These are phyloP conservation scores for Termitomyces sp. DNA, from an alignment of 768 basidiomycete genomes.

Conservation along the genomic window DNA sequence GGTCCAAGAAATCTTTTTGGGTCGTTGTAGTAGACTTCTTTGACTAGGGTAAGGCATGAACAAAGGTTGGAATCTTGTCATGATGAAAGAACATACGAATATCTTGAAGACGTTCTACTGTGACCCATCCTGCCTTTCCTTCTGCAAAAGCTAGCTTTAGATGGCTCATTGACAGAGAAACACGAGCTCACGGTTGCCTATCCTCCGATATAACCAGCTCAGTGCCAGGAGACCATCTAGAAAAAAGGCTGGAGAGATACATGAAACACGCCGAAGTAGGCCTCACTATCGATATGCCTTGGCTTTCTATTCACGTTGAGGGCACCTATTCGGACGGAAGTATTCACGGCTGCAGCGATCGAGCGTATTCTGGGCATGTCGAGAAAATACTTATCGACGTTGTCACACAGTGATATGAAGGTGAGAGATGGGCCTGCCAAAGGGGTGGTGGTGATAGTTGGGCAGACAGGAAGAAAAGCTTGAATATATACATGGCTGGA, in stretches of 20 bases:
- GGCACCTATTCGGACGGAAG: not conserved
- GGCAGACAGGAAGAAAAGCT: not conserved
- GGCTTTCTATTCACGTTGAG: not conserved
- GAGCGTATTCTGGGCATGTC: not conserved
- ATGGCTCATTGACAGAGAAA: not conserved
- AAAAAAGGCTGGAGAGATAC: not conserved
- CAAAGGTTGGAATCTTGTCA: not conserved
- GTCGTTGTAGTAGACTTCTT: not conserved
- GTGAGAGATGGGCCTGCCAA: not conserved
- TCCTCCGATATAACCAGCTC: not conserved
- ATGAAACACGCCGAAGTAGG: not conserved
- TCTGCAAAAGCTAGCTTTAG: not conserved
- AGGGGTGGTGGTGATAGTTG: not conserved
- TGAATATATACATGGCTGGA: not conserved
- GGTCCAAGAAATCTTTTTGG: not conserved
- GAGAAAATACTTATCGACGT: not conserved
- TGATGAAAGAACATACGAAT: not conserved
- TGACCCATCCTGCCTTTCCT: not conserved
- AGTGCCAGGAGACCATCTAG: not conserved
- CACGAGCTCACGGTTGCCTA: not conserved
- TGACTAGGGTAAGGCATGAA: not conserved
- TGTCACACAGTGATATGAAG: not conserved
- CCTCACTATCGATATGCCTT: not conserved
- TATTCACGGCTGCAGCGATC: not conserved
- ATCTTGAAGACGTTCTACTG: not conserved